Evolutionary conservation across 73 alveolate genomes (phyloP).

Genomic region (Paramecium primaurelia): DNA sequence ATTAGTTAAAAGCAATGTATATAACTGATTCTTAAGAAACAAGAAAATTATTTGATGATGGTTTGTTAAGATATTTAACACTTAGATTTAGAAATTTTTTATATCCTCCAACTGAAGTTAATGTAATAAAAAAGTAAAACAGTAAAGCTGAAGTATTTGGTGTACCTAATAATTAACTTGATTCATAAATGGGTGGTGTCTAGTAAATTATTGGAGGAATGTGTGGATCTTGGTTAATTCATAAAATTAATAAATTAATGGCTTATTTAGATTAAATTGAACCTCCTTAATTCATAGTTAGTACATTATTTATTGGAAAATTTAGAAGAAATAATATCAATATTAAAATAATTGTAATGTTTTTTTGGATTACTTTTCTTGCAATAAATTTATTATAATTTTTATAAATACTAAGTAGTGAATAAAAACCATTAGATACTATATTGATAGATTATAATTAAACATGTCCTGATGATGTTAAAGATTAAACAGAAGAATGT

Average conservation of each 20-base stretch:
- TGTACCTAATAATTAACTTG: neutral
- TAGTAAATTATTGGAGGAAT: constrained; percentile 7
- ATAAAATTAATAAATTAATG: constrained; percentile 17
- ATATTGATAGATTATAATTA: neutral
- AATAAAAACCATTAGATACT: neutral
- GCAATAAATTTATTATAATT: neutral
- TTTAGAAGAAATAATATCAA: constrained; percentile 22
- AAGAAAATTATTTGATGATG: constrained; percentile 52
- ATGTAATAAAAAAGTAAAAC: neutral
- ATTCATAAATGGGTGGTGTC: neutral
- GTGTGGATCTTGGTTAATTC: constrained; percentile 31
- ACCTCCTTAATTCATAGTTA: constrained; percentile 31
- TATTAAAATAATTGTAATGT: neutral
- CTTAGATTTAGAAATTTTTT: constrained; percentile 23
- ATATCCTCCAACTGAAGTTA: constrained; percentile 20
- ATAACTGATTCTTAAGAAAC: constrained; percentile 30
- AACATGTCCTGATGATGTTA: neutral
- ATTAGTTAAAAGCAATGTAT: neutral
- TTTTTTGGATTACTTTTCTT: neutral
- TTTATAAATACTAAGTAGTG: neutral
- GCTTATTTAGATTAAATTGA: constrained; percentile 29
- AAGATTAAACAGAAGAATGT: neutral
- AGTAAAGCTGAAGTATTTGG: neutral
- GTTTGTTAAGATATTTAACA: neutral
- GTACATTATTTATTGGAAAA: constrained; percentile 36